Base-by-base conservation (phyloP, 495 filamentous ascomycete species). In the Xylaria nigripes region DNA sequence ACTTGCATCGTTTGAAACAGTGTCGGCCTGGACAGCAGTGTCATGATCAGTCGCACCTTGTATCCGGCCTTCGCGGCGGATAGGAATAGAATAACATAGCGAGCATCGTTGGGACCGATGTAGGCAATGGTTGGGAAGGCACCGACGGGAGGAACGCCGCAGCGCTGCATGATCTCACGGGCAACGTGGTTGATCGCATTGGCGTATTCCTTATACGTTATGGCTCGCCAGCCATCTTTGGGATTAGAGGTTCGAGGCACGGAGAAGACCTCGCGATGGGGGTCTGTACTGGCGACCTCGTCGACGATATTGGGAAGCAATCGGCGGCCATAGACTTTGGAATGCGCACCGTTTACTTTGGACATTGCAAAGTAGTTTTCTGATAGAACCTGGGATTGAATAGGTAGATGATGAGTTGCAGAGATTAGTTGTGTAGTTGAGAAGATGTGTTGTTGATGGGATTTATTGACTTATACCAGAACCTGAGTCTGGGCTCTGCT, bases 151-250 rank as follows among this genome's bases (percentile, higher is more conserved):
- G 64, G 65, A 2, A 27, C 44, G 10, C 80, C 78, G 13, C 77
- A 62, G 0, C 57, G 60, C 6, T 61, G 41, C 24, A 73, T 57
- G 34, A 83, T 64, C 70, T 74, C 76, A 55, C 72, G 76, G 10
- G 78, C 74, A 18, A 70, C 59, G 6, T 64, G 67, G 57, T 85
- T 79, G 44, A 83, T 61, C 18, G 77, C 79, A 50, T 73, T 71
- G 29, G 76, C 73, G 15, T 81, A 68, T 5, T 72, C 60, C n/a
- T 57, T 54, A 55, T 77, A 77, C 10, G 70, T 76, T 38, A 86
- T 57, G 2, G 62, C n/a, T 22, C 64, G 68, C 69, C 78, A 83
- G 3, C 79, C 81, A 45, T 82, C 70, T n/a, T 65, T 62, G 2
- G 74, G 63, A 19, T 55, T 54, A 4, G 65, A 58, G 0, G 70